Evolutionary conservation across 2,329 filamentous ascomycete species (phyloP).

Genomic region (Fusarium sp.): DNA sequence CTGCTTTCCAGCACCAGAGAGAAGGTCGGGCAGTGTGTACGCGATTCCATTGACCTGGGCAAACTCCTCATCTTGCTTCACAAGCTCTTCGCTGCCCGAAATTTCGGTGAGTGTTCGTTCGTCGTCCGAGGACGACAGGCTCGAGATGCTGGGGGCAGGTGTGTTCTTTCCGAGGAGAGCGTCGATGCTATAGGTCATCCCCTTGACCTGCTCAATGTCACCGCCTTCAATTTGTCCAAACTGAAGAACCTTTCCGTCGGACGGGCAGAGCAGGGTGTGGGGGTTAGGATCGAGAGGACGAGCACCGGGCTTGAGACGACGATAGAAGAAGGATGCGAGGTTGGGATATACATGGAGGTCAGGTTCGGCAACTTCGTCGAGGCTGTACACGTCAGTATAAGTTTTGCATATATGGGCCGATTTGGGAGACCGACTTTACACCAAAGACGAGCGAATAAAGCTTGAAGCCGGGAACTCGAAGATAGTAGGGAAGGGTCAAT

Average conservation of each 20-base stretch:
- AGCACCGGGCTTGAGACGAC: conserved; percentile 87
- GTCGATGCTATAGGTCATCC: conserved; percentile 97
- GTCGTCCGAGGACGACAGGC: conserved; percentile 44
- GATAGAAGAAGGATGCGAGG: conserved; percentile 96
- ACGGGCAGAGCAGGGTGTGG: conserved; percentile 85
- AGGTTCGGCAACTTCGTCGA: conserved; percentile 87
- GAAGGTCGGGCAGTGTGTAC: conserved; percentile 88
- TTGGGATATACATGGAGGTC: conserved; percentile 94
- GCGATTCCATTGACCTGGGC: conserved; percentile 94
- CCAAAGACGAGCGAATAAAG: conserved; percentile 92
- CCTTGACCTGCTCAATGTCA: conserved; percentile 98
- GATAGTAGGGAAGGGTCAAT: conserved; percentile 85
- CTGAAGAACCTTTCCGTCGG: conserved; percentile 91
- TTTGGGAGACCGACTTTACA: conserved; percentile 69
- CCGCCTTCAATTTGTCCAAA: conserved; percentile 93
- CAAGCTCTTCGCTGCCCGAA: conserved; percentile 70
- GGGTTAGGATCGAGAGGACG: conserved; percentile 86
- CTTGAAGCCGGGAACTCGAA: conserved; percentile 90
- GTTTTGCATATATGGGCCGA: not conserved
- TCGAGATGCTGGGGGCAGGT: conserved; percentile 66
- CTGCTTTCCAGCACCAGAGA: conserved; percentile 75
- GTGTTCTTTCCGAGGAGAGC: conserved; percentile 82
- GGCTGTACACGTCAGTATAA: conserved; percentile 59
- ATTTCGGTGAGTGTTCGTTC: conserved; percentile 45
- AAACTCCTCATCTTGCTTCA: conserved; percentile 90